Conservation (phyloP, 2,329 filamentous ascomycete genomes). For the Neofusicoccum cordaticola region DNA sequence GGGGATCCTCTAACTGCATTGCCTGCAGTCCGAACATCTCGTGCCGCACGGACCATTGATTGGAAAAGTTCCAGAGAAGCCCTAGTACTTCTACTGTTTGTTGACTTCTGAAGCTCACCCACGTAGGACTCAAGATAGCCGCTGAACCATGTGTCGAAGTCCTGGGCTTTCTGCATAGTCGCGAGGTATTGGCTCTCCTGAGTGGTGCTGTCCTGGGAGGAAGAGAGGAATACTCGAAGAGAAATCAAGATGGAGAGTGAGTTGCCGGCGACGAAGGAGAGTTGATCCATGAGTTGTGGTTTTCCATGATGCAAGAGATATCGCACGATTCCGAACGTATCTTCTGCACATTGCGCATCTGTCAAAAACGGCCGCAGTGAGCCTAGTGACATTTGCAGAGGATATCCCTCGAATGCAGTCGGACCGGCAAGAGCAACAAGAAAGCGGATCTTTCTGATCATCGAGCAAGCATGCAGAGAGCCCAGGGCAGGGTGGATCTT, state of each 20-base stretch:
- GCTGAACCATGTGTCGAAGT: constrained; percentile 77
- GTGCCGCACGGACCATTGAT: constrained; percentile 66
- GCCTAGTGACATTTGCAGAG: constrained; percentile 85
- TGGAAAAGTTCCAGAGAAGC: constrained; percentile 54
- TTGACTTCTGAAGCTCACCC: constrained; percentile 16
- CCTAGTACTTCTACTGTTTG: neutral
- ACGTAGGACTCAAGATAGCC: constrained; percentile 61
- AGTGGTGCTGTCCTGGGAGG: constrained; percentile 73
- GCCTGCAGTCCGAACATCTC: constrained; percentile 63
- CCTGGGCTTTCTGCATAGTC: constrained; percentile 71
- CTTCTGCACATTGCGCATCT: constrained; percentile 83
- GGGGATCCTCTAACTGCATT: constrained; percentile 67
- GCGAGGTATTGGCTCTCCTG: constrained; percentile 78
- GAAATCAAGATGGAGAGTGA: constrained; percentile 76
- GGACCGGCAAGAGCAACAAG: constrained; percentile 74
- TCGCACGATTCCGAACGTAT: constrained; percentile 80
- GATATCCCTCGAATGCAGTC: constrained; percentile 73
- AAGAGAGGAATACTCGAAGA: constrained; percentile 70
- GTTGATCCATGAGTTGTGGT: constrained; percentile 60
- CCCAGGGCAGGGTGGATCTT: constrained; percentile 80
- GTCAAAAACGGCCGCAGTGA: constrained; percentile 75
- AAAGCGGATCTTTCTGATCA: constrained; percentile 81
- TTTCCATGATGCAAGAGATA: constrained; percentile 73
- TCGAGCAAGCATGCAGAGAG: constrained; percentile 79
- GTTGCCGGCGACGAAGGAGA: constrained; percentile 79